Evolutionary conservation across 345 rosid genomes (phyloP), one percentile per base, ranked within the genome.

Genomic region (Arabis alpina): DNA sequence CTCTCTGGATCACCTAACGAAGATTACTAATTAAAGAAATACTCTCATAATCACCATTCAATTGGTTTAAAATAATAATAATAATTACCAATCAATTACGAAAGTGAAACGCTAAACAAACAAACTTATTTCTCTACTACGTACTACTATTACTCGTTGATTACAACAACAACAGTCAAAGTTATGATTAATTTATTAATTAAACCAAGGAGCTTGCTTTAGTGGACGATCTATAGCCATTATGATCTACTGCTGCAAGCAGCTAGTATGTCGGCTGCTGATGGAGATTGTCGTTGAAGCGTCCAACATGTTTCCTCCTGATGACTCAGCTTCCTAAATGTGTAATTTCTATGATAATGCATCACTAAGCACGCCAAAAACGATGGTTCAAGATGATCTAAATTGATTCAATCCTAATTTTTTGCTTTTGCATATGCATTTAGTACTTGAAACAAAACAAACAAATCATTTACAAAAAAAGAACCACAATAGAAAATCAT

Each of bases 191-290:
- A 19, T 19, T 19, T 19, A 19, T 19, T 19, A 19, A 19, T 19
- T 19, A 19, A 19, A 19, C 23, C 23, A 19, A 19, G 23, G 23
- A 19, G 23, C 1, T 19, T 19, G 23, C 23, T 19, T 19, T 19
- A 19, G 23, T 19, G 23, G 23, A 19, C 23, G 23, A 19, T 19
- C 23, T 1, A 19, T 19, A 19, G 23, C 23, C 23, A 19, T 59
- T 70, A 76, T 1, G 96, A 94, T 84, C 96, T 81, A n/a, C 91
- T 81, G 76, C 93, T 80, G 64, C 61, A 76, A 42, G 75, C 75
- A 0, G 89, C 77, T 19, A 90, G 86, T 87, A 93, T 88, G 70
- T 93, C 96, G 16, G 83, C 91, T 2, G 91, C 88, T n/a, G 93
- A 87, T 14, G 96, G 86, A 6, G 98, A 90, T 19, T 43, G 86